Conservation (phyloP, 768 basidiomycete genomes). For the Boletus rex-veris region DNA sequence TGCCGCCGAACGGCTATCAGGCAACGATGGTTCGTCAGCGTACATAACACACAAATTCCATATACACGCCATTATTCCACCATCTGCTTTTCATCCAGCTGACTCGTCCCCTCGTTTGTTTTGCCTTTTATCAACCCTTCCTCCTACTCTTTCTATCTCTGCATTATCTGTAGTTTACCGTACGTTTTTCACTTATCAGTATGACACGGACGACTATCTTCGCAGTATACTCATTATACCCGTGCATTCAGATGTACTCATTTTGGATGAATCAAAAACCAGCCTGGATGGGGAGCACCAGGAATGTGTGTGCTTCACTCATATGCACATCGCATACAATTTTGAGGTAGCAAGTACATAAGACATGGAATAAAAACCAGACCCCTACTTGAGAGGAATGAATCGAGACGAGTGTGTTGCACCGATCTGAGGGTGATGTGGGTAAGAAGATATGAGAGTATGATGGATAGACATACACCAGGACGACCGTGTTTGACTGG, state of each 20-base stretch:
- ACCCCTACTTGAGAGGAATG: slow-evolving; percentile 93
- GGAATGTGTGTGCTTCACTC: background rate
- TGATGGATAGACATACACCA: slow-evolving; percentile 67
- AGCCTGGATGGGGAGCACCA: slow-evolving; percentile 6
- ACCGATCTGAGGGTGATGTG: slow-evolving; percentile 58
- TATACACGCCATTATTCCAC: slow-evolving; percentile 11
- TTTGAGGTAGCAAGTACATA: slow-evolving; percentile 30
- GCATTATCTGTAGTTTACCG: slow-evolving; percentile 64
- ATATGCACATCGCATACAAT: slow-evolving; percentile 37
- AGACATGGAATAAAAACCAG: slow-evolving; percentile 23
- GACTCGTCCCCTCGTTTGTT: slow-evolving; percentile 26
- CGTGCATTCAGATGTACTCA: slow-evolving; percentile 41
- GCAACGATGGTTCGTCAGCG: slow-evolving; percentile 48
- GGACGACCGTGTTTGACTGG: slow-evolving; percentile 99
- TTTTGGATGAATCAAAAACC: slow-evolving; percentile 32
- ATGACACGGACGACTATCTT: slow-evolving; percentile 60
- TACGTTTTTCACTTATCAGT: slow-evolving; percentile 42
- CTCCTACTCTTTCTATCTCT: slow-evolving; percentile 37
- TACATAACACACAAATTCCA: slow-evolving; percentile 32
- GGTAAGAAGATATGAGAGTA: slow-evolving; percentile 6
- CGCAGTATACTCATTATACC: slow-evolving; percentile 60
- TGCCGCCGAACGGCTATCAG: slow-evolving; percentile 44
- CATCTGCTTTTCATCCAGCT: slow-evolving; percentile 26
- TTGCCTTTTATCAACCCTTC: slow-evolving; percentile 21
- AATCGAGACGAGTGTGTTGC: slow-evolving; percentile 88